Evolutionary conservation across 129 eudicot species (phyloP), one percentile per base, ranked within the genome.

Genomic region (Gnaphalium uliginosum): DNA sequence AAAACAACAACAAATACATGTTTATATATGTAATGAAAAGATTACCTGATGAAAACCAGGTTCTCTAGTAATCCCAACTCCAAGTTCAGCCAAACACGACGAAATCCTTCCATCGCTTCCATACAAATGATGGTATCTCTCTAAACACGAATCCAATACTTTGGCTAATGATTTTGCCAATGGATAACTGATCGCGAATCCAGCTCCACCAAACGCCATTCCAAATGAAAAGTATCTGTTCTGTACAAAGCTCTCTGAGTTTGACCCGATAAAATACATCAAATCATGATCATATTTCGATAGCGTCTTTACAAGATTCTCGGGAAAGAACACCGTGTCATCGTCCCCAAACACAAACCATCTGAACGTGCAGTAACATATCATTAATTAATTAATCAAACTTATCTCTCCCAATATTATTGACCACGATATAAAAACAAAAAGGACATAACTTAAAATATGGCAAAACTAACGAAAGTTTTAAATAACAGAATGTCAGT

Each of bases 291-390:
- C 96, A 54, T 90, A 93, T 79, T 93, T 93, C 0, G 96, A 88
- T 35, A 93, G 82, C 0, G 89, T 83, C 82, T 85, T 88, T 80
- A 71, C 95, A 57, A 93, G 50, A 83, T 93, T 93, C 0, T 93
- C 96, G 0, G 93, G 80, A 41, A 93, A 88, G 75, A 93, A 93
- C 37, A 88, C 69, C 1, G 97, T 93, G 35, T 90, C 96, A 35
- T 87, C 97, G 56, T 93, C 96, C 26, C 97, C 98, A 25, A 92
- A 92, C 72, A 89, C 98, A 14, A 83, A 92, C 98, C 98, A 92
- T 58, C 83, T 80, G 79, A 43, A 29, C n/a, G n/a, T n/a, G n/a
- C 32, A 63, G 50, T 11, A 71, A 48, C 27, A 1, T 18, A 51
- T 72, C 25, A 54, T 32, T 43, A 22, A 53, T n/a, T n/a, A 29